These are phyloP conservation scores for Penicillium fimorum DNA, from an alignment of 495 filamentous ascomycete genomes.

Conservation along the genomic window DNA sequence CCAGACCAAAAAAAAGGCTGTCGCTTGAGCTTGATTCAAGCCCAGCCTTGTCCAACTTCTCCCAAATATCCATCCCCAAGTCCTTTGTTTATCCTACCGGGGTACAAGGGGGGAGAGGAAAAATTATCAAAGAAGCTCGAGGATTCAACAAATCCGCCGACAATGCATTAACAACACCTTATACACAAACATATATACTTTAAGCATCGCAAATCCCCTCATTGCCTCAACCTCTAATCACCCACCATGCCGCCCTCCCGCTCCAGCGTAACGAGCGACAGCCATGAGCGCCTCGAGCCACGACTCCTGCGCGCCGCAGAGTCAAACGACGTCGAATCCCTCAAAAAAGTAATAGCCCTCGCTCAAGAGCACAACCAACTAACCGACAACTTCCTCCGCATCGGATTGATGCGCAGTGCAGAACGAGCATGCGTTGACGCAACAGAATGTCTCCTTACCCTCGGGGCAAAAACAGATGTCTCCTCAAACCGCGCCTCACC, in stretches of 20 bases:
- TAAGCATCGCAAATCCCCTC: not conserved
- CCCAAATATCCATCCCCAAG: not conserved
- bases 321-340: constrained; percentile 37
- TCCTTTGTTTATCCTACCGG: not conserved
- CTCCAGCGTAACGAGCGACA: constrained; percentile 42
- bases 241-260: constrained; percentile 35
- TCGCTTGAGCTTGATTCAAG: constrained; percentile 5
- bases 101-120: not conserved
- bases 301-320: constrained; percentile 53
- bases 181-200: not conserved
- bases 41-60: not conserved
- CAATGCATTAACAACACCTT: constrained; percentile 11
- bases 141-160: not conserved
- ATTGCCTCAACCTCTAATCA: not conserved
- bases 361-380: constrained; percentile 45
- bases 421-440: constrained; percentile 46
- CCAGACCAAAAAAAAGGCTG: constrained; percentile 9
- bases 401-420: constrained; percentile 49
- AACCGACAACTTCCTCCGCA: constrained; percentile 50
- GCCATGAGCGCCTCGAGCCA: constrained; percentile 51
- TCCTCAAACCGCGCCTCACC: constrained; percentile 42
- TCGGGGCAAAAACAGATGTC: constrained; percentile 47
- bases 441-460: constrained; percentile 45
- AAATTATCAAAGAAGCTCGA: not conserved
- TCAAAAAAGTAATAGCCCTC: constrained; percentile 37